Percentiles rank a stretch among this genome's conserved stretches.
These are phyloP conservation scores for Bipolaris gigantea DNA, from an alignment of 2,329 filamentous ascomycete species.

Conservation along the genomic window DNA sequence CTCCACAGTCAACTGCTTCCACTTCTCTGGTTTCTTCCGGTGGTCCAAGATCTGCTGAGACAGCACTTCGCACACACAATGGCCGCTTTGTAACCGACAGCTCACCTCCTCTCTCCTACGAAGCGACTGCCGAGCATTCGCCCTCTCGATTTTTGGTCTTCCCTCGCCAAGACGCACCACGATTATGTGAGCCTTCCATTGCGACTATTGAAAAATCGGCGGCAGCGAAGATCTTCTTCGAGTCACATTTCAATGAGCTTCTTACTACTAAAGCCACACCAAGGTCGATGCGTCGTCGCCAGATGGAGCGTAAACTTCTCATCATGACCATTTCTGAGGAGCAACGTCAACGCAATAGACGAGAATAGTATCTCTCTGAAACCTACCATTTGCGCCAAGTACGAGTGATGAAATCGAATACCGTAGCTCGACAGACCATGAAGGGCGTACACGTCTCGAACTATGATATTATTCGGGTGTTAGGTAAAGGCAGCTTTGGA, in stretches of 20 bases:
- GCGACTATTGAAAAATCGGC: conserved; percentile 75
- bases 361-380: conserved; percentile 67
- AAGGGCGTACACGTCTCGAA: conserved; percentile 60
- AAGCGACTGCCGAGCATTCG: conserved; percentile 18
- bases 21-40: conserved; percentile 41
- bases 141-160: conserved; percentile 34
- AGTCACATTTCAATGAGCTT: conserved; percentile 78
- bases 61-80: conserved; percentile 25
- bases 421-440: conserved; percentile 51
- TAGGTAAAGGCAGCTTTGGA: conserved; percentile 94
- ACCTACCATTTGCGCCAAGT: conserved; percentile 73
- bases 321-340: conserved; percentile 60
- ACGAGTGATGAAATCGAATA: conserved; percentile 68
- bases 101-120: conserved; percentile 22
- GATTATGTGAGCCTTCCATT: conserved; percentile 44
- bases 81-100: conserved; percentile 16
- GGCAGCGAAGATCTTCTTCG: conserved; percentile 82
- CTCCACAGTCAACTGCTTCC: conserved; percentile 39
- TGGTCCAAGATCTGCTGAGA: conserved; percentile 35
- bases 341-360: conserved; percentile 56
- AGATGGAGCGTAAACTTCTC: conserved; percentile 67
- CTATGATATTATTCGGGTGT: conserved; percentile 79
- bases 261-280: conserved; percentile 58
- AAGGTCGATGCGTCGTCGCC: conserved; percentile 62
- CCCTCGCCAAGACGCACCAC: conserved; percentile 39